Conservation (phyloP, 2,329 filamentous ascomycete species). For the Harringtonia lauricola region DNA sequence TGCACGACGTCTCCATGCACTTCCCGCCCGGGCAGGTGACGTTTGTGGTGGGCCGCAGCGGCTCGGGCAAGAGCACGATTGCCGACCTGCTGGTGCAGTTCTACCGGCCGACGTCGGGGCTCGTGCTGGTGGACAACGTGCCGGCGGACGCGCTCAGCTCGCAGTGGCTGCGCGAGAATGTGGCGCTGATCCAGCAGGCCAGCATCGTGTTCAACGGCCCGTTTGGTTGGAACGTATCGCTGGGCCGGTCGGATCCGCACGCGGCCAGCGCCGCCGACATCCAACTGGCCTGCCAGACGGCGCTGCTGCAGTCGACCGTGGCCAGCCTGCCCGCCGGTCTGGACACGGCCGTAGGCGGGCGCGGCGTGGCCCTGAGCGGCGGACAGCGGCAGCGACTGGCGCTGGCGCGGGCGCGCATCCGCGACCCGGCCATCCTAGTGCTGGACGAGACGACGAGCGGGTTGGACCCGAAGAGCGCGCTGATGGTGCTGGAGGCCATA, state of each 20-base stretch:
- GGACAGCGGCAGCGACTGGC: slow-evolving; percentile 77
- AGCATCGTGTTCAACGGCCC: slow-evolving; percentile 75
- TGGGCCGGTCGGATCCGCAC: slow-evolving; percentile 39
- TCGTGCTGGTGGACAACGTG: slow-evolving; percentile 57
- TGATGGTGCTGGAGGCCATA: slow-evolving; percentile 62
- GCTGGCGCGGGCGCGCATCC: slow-evolving; percentile 64
- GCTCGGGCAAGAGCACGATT: slow-evolving; percentile 86
- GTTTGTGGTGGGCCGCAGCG: slow-evolving; percentile 77
- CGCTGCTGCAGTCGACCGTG: slow-evolving; percentile 59
- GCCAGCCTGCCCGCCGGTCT: slow-evolving; percentile 56
- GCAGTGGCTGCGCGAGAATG: slow-evolving; percentile 63
- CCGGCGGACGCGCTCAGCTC: slow-evolving; percentile 51
- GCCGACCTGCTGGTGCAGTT: slow-evolving; percentile 70
- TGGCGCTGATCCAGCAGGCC: slow-evolving; percentile 75
- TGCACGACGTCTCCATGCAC: slow-evolving; percentile 52
- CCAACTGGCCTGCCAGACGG: slow-evolving; percentile 50
- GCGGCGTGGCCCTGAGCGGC: slow-evolving; percentile 61
- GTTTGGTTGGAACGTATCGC: slow-evolving; percentile 64
- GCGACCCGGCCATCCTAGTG: slow-evolving; percentile 70
- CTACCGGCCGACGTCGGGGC: slow-evolving; percentile 55
- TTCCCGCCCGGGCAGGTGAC: slow-evolving; percentile 64
- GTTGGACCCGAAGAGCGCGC: slow-evolving; percentile 62
- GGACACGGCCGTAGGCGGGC: slow-evolving; percentile 56
- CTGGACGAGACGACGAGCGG: slow-evolving; percentile 85
- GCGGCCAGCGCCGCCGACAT: slow-evolving; percentile 44